Evolutionary conservation across 139 green algal genomes (phyloP), one percentile per base, ranked within the genome.

Genomic region (Micractinium sp.): DNA sequence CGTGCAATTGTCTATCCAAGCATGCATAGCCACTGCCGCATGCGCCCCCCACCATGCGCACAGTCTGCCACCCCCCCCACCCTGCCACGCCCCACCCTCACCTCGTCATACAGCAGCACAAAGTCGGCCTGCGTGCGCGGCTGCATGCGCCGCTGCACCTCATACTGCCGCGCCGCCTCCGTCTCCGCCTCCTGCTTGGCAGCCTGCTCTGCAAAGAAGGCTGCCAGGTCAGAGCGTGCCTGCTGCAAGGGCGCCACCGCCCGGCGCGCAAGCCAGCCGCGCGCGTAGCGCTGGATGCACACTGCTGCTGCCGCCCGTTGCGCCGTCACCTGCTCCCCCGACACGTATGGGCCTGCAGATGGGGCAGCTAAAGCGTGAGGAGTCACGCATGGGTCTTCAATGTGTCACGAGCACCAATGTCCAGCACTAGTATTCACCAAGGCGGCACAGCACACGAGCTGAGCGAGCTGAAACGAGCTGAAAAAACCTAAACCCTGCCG

Each of bases 61-160:
- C 47, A 56, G 47, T 9, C 7, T 56, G 47, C 47, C 47, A 56
- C 47, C 20, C 63, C 19, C 19, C 63, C 63, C 63, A 23, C 63
- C 63, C 63, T 66, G 14, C 60, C 22, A 16, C 31, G 22, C 71
- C 71, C 27, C 71, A 79, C 69, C 71, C 66, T 19, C 36, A 90
- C 53, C 82, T 90, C 60, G 12, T 94, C 93, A 89, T 95, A 94
- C 81, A 98, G 91, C 69, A 97, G 89, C 88, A 95, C 92, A 90
- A 98, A 98, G 91, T 98, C 96, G 14, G 91, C 93, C 0, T 78
- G 75, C 4, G 91, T 96, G 12, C 93, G 90, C 14, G 96, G 96
- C 88, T 97, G 93, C 93, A 97, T 96, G 39, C 95, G 93, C 9
- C 81, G 81, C n/a, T 39, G 81, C 56, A 41, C 56, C 81, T 85